Base-by-base conservation (phyloP, 768 basidiomycete species). In the Mycena polygramma region DNA sequence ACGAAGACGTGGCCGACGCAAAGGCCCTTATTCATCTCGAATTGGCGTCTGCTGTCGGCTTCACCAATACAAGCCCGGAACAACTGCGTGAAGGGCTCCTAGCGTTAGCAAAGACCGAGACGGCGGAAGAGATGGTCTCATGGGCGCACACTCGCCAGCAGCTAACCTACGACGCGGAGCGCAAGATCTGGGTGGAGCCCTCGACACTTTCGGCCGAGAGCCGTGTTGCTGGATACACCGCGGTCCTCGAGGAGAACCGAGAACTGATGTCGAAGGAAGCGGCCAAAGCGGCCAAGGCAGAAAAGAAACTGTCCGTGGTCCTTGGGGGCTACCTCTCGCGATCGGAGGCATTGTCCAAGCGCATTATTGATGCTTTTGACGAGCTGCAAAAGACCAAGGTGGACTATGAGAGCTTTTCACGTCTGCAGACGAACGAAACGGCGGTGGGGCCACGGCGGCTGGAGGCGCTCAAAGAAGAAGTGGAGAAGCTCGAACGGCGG, bases 321-420 rank as follows among this genome's bases (percentile, higher is more conserved):
- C 88, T 99, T 4, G 96, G 96, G n/a, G 98, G 98, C 11, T 99
- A 99, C 79, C 89, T 94, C 77, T 87, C 88, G 46, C 90, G 97
- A 13, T 90, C 90, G 36, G 86, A 86, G 75, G 87, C 88, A 48
- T 84, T 96, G 4, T 80, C 86, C 19, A 90, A 88, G 78, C 90
- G 91, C 2, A 77, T 94, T 53, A 84, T 82, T 3, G 88, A 89
- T 36, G 88, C 90, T 1, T 95, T 94, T 78, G 89, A 88, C 41
- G 92, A 92, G 74, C 84, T 96, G 37, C 87, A 91, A 65, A 85
- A 84, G 76, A 85, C 85, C 22, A 84, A 92, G 75, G 73, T 92
- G 37, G 95, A 97, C 51, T 83, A 92, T 72, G 91, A 94, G 73
- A 94, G 92, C 77, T 98, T 98, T 79, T 84, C 85, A 35, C 87